A percentile compares a stretch with the other conserved stretches of the same genome.
These are phyloP conservation scores for Puya raimondii DNA, from an alignment of 176 grass and related monocot species.

Conservation along the genomic window DNA sequence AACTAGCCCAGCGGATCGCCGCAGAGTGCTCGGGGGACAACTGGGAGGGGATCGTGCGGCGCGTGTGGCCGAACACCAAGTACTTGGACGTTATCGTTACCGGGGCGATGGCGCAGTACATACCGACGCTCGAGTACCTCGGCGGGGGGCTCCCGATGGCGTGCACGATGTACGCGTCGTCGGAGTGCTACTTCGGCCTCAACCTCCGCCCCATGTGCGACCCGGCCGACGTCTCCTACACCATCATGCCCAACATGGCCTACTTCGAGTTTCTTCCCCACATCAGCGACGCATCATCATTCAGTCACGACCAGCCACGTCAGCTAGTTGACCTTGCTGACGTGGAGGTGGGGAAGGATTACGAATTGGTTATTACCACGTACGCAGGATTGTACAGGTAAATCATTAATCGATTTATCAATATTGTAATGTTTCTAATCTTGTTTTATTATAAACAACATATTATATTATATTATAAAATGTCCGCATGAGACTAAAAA, in stretches of 20 bases:
- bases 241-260: conserved; percentile 99
- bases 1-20: conserved; percentile 42
- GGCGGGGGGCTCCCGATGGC: conserved; percentile 77
- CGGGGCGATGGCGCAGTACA: conserved; percentile 96
- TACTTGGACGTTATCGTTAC: conserved; percentile 99
- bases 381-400: conserved; percentile 88
- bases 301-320: conserved; percentile 12
- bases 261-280: conserved; percentile 93
- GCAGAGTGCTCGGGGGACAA: conserved; percentile 43
- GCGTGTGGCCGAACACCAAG: conserved; percentile 92
- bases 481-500: neutral
- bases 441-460: neutral
- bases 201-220: conserved; percentile 88
- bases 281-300: conserved; percentile 4
- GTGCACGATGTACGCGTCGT: conserved; percentile 97
- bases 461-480: neutral
- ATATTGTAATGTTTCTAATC: neutral
- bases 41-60: conserved; percentile 66
- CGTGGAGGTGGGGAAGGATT: conserved; percentile 60
- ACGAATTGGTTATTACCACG: conserved; percentile 90
- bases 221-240: conserved; percentile 84
- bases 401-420: too few species aligned
- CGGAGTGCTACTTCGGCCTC: conserved; percentile 96
- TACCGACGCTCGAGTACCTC: conserved; percentile 87
- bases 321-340: conserved; percentile 61